Conservation (phyloP, 148 eudicot genomes). For the Vaccinium myrtillus region DNA sequence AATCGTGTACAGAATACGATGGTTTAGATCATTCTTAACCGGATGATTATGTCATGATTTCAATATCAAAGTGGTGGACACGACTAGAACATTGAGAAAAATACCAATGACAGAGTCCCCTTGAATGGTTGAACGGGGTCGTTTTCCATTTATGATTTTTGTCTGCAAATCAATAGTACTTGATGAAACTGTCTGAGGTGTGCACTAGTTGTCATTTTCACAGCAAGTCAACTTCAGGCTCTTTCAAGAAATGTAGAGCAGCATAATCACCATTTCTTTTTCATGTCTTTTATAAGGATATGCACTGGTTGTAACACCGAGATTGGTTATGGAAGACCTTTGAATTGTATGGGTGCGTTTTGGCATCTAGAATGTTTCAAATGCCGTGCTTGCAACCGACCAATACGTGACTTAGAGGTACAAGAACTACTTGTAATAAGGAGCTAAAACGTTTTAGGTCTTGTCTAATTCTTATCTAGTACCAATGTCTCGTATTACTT, state of each 20-base stretch:
- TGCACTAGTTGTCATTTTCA: too few relatives aligned
- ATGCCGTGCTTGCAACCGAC: constrained; percentile 68
- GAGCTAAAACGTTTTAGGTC: neutral
- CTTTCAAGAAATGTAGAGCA: neutral
- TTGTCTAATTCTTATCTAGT: neutral
- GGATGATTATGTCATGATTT: too few relatives aligned
- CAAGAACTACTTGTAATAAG: constrained; percentile 10
- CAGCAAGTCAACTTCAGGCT: neutral
- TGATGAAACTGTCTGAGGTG: too few relatives aligned
- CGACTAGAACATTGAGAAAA: too few relatives aligned
- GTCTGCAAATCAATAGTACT: neutral
- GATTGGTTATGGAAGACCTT: constrained; percentile 78
- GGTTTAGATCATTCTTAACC: too few relatives aligned
- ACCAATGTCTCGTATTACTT: neutral
- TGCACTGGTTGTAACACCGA: constrained; percentile 85
- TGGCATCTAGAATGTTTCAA: constrained; percentile 98
- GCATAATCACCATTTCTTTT: constrained; percentile 2
- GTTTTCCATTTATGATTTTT: neutral
- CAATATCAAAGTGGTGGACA: too few relatives aligned
- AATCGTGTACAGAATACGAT: too few relatives aligned
- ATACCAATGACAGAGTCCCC: too few relatives aligned
- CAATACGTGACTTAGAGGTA: constrained; percentile 93
- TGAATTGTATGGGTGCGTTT: constrained; percentile 88
- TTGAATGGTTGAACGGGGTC: too few relatives aligned
- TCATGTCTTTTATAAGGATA: constrained; percentile 29